Evolutionary conservation across 192 early-diverging fungal genomes (phyloP).

Genomic region (Phycomyces nitens): DNA sequence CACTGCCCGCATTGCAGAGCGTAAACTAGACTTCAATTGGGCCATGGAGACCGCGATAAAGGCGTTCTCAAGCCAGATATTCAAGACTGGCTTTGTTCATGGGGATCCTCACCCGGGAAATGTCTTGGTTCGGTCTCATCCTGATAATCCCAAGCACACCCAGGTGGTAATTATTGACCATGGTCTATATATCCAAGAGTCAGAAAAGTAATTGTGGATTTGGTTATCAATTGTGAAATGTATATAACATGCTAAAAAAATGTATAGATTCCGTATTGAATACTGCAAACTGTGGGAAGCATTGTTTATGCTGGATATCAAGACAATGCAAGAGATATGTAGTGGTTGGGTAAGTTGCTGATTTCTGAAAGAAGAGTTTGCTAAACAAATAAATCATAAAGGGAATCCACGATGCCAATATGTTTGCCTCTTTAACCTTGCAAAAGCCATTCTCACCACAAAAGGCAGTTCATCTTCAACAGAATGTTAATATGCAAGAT

Average conservation of each 20-base stretch:
- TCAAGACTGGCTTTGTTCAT: slow-evolving; percentile 82
- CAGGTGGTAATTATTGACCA: slow-evolving; percentile 78
- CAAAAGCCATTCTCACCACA: slow-evolving; percentile 62
- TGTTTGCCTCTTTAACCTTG: slow-evolving; percentile 68
- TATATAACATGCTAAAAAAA: background rate
- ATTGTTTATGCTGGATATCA: slow-evolving; percentile 70
- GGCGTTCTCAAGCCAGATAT: slow-evolving; percentile 85
- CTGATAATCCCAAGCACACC: slow-evolving; percentile 37
- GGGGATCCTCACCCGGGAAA: slow-evolving; percentile 87
- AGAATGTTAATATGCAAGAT: slow-evolving; percentile 42
- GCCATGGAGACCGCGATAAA: slow-evolving; percentile 75
- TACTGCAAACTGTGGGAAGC: slow-evolving; percentile 87
- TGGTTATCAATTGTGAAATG: background rate
- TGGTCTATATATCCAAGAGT: slow-evolving; percentile 84
- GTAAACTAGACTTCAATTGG: slow-evolving; percentile 36
- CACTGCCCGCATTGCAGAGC: slow-evolving; percentile 40
- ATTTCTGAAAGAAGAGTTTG: too few relatives aligned
- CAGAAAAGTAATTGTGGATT: slow-evolving; percentile 24
- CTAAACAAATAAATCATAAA: too few relatives aligned
- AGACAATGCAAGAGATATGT: slow-evolving; percentile 60
- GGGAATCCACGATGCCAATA: slow-evolving; percentile 58
- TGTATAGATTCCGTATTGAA: slow-evolving; percentile 59
- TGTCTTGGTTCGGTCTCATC: slow-evolving; percentile 72
- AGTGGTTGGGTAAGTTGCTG: slow-evolving; percentile 53
- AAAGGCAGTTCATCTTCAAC: slow-evolving; percentile 40